phyloP scores from a whole-genome alignment of 768 basidiomycete genomes.

The Lyophyllum decastes region DNA sequence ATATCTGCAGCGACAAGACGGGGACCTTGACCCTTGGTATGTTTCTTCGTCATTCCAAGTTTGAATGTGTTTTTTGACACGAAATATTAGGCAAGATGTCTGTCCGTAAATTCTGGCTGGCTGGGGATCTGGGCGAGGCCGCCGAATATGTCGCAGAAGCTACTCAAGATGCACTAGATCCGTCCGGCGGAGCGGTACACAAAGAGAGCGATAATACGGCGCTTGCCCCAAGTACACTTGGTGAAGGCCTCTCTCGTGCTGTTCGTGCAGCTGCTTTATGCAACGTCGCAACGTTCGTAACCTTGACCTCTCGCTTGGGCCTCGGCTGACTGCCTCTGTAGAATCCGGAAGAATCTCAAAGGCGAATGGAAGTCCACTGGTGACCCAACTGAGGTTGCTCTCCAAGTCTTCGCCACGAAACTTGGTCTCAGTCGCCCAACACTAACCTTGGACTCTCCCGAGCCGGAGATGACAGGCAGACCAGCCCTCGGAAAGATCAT shows the following conservation, averaged over 20 bases:
- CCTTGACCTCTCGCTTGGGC: background rate
- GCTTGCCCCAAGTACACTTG: conserved; percentile 19
- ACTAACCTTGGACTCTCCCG: conserved; percentile 25
- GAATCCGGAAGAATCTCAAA: conserved; percentile 36
- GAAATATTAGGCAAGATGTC: conserved; percentile 36
- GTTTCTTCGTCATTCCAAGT: background rate
- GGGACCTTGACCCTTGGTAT: conserved; percentile 53
- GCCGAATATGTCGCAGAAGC: conserved; percentile 34
- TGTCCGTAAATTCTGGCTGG: conserved; percentile 40
- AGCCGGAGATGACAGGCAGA: conserved; percentile 7
- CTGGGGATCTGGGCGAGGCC: conserved; percentile 22
- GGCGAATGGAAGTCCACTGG: conserved; percentile 50
- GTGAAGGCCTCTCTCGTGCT: conserved; percentile 25
- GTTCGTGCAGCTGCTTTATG: background rate
- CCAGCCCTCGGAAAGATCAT: conserved; percentile 30
- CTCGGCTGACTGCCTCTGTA: conserved; percentile 12
- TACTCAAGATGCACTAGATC: conserved; percentile 32
- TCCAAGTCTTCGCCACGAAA: conserved; percentile 55
- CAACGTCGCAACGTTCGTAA: conserved; percentile 5
- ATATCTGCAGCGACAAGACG: conserved; percentile 41
- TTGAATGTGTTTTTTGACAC: background rate
- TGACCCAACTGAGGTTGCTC: conserved; percentile 58
- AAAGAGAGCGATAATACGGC: conserved; percentile 21
- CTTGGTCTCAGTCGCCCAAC: conserved; percentile 41
- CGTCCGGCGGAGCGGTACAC: conserved; percentile 25